Conservation (phyloP, 305 asterid genomes). For the Rubia peregrina region DNA sequence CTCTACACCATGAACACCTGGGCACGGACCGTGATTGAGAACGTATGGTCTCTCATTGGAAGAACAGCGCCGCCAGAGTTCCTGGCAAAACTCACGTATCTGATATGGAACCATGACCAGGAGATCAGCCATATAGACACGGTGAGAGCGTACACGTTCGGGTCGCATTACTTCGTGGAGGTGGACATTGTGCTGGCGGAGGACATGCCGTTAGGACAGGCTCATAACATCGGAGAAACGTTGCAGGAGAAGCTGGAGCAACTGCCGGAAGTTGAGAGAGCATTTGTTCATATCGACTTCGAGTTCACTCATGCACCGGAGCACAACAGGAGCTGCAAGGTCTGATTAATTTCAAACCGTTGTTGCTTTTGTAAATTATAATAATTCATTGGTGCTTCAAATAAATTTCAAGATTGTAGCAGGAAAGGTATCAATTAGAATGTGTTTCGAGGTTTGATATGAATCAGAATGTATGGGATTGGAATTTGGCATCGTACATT, state of each 20-base stretch:
- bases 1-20: constrained; percentile 79
- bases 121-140: constrained; percentile 38
- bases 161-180: constrained; percentile 36
- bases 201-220: constrained; percentile 26
- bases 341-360: not conserved
- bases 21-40: constrained; percentile 81
- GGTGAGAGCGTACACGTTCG: constrained; percentile 34
- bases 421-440: too few relatives aligned
- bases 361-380: not conserved
- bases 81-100: constrained; percentile 66
- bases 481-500: too few relatives aligned
- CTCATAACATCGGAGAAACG: constrained; percentile 37
- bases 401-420: too few relatives aligned
- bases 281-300: constrained; percentile 38
- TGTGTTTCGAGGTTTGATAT: too few relatives aligned
- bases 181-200: constrained; percentile 34
- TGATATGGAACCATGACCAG: constrained; percentile 72
- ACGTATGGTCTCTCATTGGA: constrained; percentile 74
- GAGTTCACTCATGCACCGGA: constrained; percentile 31
- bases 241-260: constrained; percentile 38
- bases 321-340: constrained; percentile 21
- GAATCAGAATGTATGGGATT: too few relatives aligned
- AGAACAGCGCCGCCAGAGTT: constrained; percentile 93
- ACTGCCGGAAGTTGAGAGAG: constrained; percentile 33
- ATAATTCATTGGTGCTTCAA: too few relatives aligned